Conservation (phyloP, 202 grass and related monocot species). For the Panicum hallii region DNA sequence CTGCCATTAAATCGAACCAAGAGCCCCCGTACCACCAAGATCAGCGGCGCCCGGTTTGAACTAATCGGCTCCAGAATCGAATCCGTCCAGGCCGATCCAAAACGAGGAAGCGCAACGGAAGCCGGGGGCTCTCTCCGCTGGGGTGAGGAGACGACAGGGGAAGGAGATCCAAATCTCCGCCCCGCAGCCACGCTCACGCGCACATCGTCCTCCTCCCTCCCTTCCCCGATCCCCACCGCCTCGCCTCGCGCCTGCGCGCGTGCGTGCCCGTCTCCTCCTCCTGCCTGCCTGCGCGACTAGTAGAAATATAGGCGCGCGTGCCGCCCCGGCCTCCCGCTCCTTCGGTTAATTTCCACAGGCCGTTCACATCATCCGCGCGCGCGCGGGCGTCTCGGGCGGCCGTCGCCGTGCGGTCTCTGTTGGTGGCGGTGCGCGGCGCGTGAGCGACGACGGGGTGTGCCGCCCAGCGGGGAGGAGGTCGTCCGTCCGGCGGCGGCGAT, state of each 20-base stretch:
- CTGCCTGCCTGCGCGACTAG: conserved; percentile 11
- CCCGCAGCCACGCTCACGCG: conserved; percentile 28
- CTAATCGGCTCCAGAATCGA: conserved; percentile 16
- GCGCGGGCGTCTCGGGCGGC: conserved; percentile 15
- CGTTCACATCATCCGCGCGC: conserved; percentile 49
- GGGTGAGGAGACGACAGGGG: neutral
- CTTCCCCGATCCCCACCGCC: neutral
- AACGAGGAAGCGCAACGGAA: conserved; percentile 21
- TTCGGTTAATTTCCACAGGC: neutral
- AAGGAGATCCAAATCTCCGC: conserved; percentile 13
- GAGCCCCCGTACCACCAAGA: neutral
- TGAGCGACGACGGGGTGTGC: conserved; percentile 1
- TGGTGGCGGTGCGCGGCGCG: conserved; percentile 26
- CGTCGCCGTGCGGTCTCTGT: neutral
- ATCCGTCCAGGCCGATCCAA: conserved; percentile 1
- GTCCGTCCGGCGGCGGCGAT: neutral
- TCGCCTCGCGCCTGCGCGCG: conserved; percentile 1
- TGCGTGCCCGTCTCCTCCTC: conserved; percentile 3
- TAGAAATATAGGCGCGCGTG: conserved; percentile 44
- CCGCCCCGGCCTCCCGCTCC: conserved; percentile 40
- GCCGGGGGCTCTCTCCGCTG: neutral
- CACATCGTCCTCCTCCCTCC: conserved; percentile 36
- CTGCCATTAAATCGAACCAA: conserved; percentile 28
- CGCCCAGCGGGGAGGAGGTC: conserved; percentile 14
- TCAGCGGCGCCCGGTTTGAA: neutral